Conservation (phyloP, 768 basidiomycete genomes). For the Fomitopsis serialis region DNA sequence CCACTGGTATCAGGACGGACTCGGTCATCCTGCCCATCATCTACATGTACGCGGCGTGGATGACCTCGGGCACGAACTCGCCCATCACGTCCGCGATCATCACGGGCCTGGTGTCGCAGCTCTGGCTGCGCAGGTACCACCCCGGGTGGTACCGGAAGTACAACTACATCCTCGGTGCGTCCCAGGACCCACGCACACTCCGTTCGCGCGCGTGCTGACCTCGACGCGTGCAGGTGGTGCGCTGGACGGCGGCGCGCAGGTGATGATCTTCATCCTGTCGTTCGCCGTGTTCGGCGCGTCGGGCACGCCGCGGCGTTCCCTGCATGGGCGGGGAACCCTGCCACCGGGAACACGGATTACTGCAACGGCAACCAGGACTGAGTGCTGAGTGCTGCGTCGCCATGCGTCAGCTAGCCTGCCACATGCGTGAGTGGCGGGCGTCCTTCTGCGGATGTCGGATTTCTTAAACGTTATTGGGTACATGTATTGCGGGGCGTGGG, state of each 20-base stretch:
- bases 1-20: constrained; percentile 44
- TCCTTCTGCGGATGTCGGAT: too few relatives aligned
- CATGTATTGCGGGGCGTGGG: too few relatives aligned
- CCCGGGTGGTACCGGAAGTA: constrained; percentile 66
- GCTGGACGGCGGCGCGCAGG: constrained; percentile 59
- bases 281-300: constrained; percentile 63
- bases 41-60: constrained; percentile 35
- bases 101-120: constrained; percentile 39
- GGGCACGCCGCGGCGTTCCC: constrained; percentile 46
- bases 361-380: constrained; percentile 44
- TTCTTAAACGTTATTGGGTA: too few relatives aligned
- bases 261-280: constrained; percentile 58
- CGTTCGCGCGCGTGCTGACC: not conserved
- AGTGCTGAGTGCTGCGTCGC: too few relatives aligned
- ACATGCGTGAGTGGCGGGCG: too few relatives aligned
- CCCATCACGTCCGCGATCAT: constrained; percentile 37
- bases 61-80: constrained; percentile 53
- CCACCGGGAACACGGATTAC: constrained; percentile 47
- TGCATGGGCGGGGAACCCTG: constrained; percentile 51
- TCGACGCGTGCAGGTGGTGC: constrained; percentile 36
- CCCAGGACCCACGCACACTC: not conserved
- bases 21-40: constrained; percentile 52
- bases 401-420: too few relatives aligned
- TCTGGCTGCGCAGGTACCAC: constrained; percentile 49
- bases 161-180: constrained; percentile 50